These are phyloP conservation scores for Hymenoscyphus scutula DNA, from an alignment of 2,329 filamentous ascomycete genomes.

Conservation along the genomic window DNA sequence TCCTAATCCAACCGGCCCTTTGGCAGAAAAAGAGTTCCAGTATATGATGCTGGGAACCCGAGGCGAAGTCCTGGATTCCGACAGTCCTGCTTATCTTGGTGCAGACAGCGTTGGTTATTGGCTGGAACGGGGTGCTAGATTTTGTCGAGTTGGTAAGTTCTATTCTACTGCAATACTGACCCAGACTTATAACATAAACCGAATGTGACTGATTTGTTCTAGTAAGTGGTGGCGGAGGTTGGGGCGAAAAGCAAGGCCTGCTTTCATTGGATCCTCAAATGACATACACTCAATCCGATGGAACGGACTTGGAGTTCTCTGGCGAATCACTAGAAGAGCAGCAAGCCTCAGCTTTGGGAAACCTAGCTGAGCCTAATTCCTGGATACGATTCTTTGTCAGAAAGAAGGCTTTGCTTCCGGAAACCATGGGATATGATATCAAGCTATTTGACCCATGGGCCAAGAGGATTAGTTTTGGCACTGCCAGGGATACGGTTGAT, in stretches of 20 bases:
- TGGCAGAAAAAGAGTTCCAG: background rate
- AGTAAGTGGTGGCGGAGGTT: conserved; percentile 80
- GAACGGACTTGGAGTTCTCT: conserved; percentile 52
- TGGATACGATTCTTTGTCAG: conserved; percentile 61
- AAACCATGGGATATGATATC: background rate
- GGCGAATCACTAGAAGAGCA: conserved; percentile 32
- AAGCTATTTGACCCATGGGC: background rate
- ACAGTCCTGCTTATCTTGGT: background rate
- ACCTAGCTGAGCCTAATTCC: conserved; percentile 61
- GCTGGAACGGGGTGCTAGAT: conserved; percentile 24
- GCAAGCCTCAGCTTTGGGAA: conserved; percentile 43
- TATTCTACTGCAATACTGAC: background rate
- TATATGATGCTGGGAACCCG: background rate
- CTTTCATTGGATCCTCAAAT: conserved; percentile 74
- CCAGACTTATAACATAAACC: background rate
- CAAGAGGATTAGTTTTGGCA: conserved; percentile 31
- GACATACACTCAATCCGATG: conserved; percentile 47
- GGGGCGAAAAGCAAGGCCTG: conserved; percentile 77
- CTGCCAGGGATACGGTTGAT: conserved; percentile 33
- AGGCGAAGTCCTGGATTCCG: conserved; percentile 1
- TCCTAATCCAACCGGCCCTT: background rate
- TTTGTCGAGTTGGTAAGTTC: conserved; percentile 35
- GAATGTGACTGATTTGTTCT: conserved; percentile 28
- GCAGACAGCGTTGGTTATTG: conserved; percentile 24
- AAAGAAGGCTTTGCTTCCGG: background rate